Evolutionary conservation across 177 flowering plant genomes (phyloP).

Genomic region (Telopea speciosissima): DNA sequence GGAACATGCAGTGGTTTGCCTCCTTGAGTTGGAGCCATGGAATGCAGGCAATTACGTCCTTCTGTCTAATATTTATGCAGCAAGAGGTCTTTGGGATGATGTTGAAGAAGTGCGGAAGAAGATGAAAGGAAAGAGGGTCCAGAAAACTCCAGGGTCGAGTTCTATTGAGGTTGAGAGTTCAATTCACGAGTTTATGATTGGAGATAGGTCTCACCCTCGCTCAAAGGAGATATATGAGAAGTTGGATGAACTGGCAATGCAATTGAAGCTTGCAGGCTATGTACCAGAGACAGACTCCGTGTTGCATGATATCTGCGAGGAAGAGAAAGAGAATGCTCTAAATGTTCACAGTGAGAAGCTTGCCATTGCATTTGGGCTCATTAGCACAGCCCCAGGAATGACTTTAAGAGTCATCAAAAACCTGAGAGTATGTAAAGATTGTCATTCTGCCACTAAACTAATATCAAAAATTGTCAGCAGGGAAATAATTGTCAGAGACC

Average conservation of each 20-base stretch:
- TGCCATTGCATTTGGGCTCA: slow-evolving; percentile 14
- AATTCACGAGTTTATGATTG: slow-evolving; percentile 16
- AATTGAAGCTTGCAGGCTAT: slow-evolving; percentile 13
- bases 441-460: slow-evolving; percentile 8
- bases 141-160: slow-evolving; percentile 23
- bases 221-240: slow-evolving; percentile 10
- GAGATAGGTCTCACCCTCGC: slow-evolving; percentile 18
- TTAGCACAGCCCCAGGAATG: slow-evolving; percentile 6
- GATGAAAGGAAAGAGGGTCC: slow-evolving; percentile 9
- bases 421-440: slow-evolving; percentile 10
- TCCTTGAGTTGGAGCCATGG: slow-evolving; percentile 18
- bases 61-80: slow-evolving; percentile 19
- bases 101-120: slow-evolving; percentile 12
- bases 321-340: slow-evolving; percentile 12
- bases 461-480: slow-evolving; percentile 11
- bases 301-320: slow-evolving; percentile 19
- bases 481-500: slow-evolving; percentile 14
- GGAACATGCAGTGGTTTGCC: slow-evolving; percentile 9
- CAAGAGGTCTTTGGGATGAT: slow-evolving; percentile 11
- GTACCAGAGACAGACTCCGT: slow-evolving; percentile 5
- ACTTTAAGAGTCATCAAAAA: slow-evolving; percentile 9
- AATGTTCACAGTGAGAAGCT: slow-evolving; percentile 15
- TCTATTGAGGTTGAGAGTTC: slow-evolving; percentile 15
- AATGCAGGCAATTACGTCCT: slow-evolving; percentile 18
- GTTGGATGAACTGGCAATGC: slow-evolving; percentile 16